Evolutionary conservation across 768 basidiomycete species (phyloP).

Genomic region (Leucocoprinus leucothites): DNA sequence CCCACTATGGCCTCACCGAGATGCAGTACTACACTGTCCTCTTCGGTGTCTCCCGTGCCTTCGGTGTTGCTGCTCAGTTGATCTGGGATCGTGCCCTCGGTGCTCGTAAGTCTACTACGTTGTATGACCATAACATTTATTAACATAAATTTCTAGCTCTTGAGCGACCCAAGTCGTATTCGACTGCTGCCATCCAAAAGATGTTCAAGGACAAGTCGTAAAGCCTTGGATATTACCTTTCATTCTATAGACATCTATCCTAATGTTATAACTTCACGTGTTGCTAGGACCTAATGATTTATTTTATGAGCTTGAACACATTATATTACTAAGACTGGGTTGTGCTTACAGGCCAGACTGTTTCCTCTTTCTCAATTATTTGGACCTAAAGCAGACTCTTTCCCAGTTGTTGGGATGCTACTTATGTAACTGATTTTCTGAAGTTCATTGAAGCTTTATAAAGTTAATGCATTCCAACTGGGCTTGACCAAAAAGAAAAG

Average conservation of each 20-base stretch:
- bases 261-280: constrained; percentile 1
- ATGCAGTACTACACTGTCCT: constrained; percentile 98
- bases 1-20: constrained; percentile 82
- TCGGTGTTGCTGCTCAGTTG: constrained; percentile 84
- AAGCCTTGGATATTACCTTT: not conserved
- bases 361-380: no score
- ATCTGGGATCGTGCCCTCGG: constrained; percentile 94
- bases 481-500: no score
- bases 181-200: constrained; percentile 73
- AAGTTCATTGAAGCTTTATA: no score
- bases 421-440: no score
- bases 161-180: constrained; percentile 91
- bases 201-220: constrained; percentile 64
- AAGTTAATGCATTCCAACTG: no score
- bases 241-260: not conserved
- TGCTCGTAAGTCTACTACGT: constrained; percentile 59
- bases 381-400: no score
- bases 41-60: constrained; percentile 94
- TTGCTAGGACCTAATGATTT: not conserved
- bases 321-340: no score
- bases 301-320: not conserved
- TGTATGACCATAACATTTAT: not conserved
- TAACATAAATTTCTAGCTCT: constrained; percentile 46
- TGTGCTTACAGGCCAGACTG: no score
- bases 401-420: no score